Base-by-base conservation (phyloP, 108 stramenopile species). In the Skeletonema tropicum region DNA sequence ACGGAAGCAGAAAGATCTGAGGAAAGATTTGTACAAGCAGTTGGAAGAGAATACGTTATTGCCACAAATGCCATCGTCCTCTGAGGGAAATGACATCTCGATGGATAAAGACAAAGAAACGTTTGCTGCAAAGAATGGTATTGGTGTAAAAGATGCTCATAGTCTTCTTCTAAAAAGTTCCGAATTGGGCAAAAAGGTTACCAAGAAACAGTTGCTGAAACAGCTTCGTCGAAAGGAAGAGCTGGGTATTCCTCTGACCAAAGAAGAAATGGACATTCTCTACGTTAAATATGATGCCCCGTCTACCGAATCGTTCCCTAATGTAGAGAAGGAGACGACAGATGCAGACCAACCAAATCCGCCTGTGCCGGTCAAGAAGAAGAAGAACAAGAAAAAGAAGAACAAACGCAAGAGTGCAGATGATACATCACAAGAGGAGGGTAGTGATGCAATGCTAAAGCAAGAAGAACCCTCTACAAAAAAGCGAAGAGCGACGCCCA, bases 141-240 rank as follows among this genome's bases (percentile, higher is more conserved):
- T 64, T 78, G 32, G 57, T 76, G 25, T 71, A 73, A 23, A 57
- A 42, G 71, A 77, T 12, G 77, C 72, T 26, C 73, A 64, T 25
- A 52, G 74, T 30, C 78, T 83, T 0, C 78, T 83, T 5, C 52
- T 79, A 2, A 75, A 69, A 30, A 75, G 73, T 33, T 79, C 82
- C 33, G 78, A 79, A 59, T 38, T 86, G 12, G 85, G 85, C 19
- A 87, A 89, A 48, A 74, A 70, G 21, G 42, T 82, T 2, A 91
- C 89, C n/a, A 92, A 91, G 75, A 91, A 85, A 52, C 85, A 94
- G 82, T 60, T 71, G 10, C 62, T 96, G 38, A 85, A 90, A 33
- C 83, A 77, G 41, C 57, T 91, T 4, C 49, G 90, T 5, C 84
- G 84, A 21, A 93, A 85, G 69, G 92, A 96, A 73, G 71, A 81